Base-by-base conservation (phyloP, 23 red algal genomes). In the Cyanidiococcus yangmingshanensis region DNA sequence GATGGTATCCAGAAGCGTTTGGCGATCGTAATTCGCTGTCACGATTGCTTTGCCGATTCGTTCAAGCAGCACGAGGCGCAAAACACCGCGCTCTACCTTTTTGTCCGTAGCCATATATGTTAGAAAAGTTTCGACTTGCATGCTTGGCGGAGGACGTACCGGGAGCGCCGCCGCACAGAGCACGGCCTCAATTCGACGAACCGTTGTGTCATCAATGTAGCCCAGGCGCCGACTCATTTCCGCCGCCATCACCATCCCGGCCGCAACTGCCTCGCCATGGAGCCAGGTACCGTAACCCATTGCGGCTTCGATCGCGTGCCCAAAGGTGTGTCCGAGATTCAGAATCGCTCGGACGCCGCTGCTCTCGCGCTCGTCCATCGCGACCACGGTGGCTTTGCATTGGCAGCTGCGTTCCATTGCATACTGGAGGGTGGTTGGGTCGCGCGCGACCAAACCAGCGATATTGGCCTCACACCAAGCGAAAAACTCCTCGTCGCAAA, bases 321-420 rank as follows among this genome's bases (percentile, higher is more conserved):
- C 92, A 68, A 96, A 96, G 7, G 92, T 96, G 82, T 96, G 92
- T 57, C 92, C 92, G 16, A 96, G 82, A 50, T 96, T 96, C 1
- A 96, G 76, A 34, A 84, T 96, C 7, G 92, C 92, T 37, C 92
- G 82, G 50, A 90, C n/a, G 0, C 92, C 92, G 45, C 45, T 54
- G 39, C 75, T 58, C 74, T 96, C 92, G 37, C 79, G 82, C 77
- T 96, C 92, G 68, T 96, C 92, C 0, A 84, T 74, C 1, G 82
- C 76, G 15, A 96, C 92, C 37, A 96, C 87, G 68, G 75, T 87
- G 0, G 92, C 86, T 50, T 96, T 96, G 76, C 83, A 81, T 67
- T 68, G 58, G 51, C 92, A 96, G 54, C 92, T 96, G 31, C 58
- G 51, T 2, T 58, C 58, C 87, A 90, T 90, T 25, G 92, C 92